Evolutionary conservation across 179 eudicot genomes (phyloP).

Genomic region (Silene coronaria): DNA sequence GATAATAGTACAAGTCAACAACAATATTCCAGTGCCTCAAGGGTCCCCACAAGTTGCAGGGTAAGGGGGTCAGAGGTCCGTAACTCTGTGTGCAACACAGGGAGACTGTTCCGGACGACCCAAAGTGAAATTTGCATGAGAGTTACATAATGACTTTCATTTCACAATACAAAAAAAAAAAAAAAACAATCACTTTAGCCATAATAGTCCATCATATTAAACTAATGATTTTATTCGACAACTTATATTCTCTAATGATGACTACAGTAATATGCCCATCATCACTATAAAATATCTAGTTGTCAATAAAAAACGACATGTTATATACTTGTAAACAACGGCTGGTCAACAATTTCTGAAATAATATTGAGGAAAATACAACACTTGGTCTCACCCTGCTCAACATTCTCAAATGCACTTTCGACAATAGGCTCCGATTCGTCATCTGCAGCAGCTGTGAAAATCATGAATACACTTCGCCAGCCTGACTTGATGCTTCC

Average conservation of each 20-base stretch:
- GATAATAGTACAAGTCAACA: neutral
- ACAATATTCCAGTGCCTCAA: neutral
- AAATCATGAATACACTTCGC: conserved; percentile 98
- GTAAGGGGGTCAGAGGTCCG: neutral
- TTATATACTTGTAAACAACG: too few relatives aligned
- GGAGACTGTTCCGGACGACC: neutral
- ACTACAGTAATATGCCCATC: neutral
- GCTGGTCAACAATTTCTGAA: neutral
- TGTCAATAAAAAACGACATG: neutral
- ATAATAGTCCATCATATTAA: neutral
- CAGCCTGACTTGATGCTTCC: conserved; percentile 98
- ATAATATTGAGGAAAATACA: neutral
- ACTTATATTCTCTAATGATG: neutral
- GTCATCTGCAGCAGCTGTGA: conserved; percentile 97
- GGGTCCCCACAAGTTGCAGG: neutral
- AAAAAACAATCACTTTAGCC: neutral
- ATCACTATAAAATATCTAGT: neutral
- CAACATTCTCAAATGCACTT: conserved; percentile 96
- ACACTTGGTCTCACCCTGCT: conserved; percentile 62
- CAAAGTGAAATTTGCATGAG: neutral
- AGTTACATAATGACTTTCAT: neutral
- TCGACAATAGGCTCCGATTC: conserved; percentile 91
- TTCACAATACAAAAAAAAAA: neutral
- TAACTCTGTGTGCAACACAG: neutral
- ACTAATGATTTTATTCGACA: neutral